These are phyloP conservation scores for Metschnikowia corniflorae DNA, from an alignment of 805 yeast species.

Conservation along the genomic window DNA sequence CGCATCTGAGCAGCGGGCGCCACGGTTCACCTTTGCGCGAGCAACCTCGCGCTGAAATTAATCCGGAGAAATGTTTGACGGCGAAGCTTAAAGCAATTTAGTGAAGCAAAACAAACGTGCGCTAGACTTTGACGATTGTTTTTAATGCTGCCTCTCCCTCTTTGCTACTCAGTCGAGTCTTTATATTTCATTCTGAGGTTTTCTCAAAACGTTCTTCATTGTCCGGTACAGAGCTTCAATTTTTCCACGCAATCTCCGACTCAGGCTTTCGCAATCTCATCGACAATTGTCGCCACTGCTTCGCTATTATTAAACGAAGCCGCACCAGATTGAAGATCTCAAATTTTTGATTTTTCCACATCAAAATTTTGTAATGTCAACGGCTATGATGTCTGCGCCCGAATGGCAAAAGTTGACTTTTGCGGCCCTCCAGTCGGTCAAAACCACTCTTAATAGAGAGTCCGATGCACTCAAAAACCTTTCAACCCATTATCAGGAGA, in stretches of 20 bases:
- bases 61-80: too few species aligned
- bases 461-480: conserved; percentile 46
- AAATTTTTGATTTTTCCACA: background rate
- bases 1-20: background rate
- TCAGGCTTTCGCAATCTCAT: conserved; percentile 5
- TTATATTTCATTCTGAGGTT: too few species aligned
- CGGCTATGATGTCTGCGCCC: conserved; percentile 2
- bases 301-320: background rate
- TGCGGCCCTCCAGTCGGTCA: conserved; percentile 32
- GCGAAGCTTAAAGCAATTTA: too few species aligned
- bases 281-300: conserved; percentile 4
- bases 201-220: too few species aligned
- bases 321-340: conserved; percentile 1
- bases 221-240: too few species aligned
- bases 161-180: too few species aligned
- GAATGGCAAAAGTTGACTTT: conserved; percentile 13
- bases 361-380: conserved; percentile 2
- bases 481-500: conserved; percentile 42
- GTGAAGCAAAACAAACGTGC: too few species aligned
- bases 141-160: too few species aligned
- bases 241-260: too few species aligned
- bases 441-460: conserved; percentile 43
- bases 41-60: conserved; percentile 6
- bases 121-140: too few species aligned
- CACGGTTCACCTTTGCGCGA: background rate